These are phyloP conservation scores for Chaetothyriales sp. DNA, from an alignment of 2,329 filamentous ascomycete genomes.

Conservation along the genomic window DNA sequence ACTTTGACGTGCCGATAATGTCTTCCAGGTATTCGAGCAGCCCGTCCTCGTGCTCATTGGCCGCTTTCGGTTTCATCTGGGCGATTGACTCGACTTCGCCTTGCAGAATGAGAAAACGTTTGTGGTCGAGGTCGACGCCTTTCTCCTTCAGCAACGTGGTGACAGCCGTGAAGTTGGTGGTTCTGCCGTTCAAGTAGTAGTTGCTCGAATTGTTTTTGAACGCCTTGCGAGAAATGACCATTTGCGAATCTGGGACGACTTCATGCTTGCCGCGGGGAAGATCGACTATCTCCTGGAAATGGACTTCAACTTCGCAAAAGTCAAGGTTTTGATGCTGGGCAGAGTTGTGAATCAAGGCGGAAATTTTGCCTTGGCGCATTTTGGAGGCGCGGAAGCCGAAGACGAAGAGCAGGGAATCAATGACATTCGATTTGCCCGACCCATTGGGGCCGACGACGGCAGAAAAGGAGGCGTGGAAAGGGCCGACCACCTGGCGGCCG, in stretches of 20 bases:
- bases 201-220: slow-evolving; percentile 98
- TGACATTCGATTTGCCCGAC: slow-evolving; percentile 97
- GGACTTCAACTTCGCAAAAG: slow-evolving; percentile 87
- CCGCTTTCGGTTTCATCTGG: slow-evolving; percentile 96
- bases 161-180: slow-evolving; percentile 84
- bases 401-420: slow-evolving; percentile 95
- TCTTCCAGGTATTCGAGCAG: slow-evolving; percentile 94
- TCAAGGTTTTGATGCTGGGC: slow-evolving; percentile 73
- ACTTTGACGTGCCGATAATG: slow-evolving; percentile 97
- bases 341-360: slow-evolving; percentile 93
- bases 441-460: slow-evolving; percentile 96
- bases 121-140: slow-evolving; percentile 92
- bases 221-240: slow-evolving; percentile 79
- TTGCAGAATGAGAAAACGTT: slow-evolving; percentile 92
- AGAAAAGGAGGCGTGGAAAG: slow-evolving; percentile 93
- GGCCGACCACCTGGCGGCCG: slow-evolving; percentile 84
- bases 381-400: slow-evolving; percentile 98
- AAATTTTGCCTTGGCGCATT: slow-evolving; percentile 98
- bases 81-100: slow-evolving; percentile 97
- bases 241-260: slow-evolving; percentile 66
- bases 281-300: slow-evolving; percentile 92
- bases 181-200: slow-evolving; percentile 87
- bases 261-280: slow-evolving; percentile 60
- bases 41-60: slow-evolving; percentile 88
- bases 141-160: slow-evolving; percentile 74